A percentile compares a stretch with the other conserved stretches of the same genome.
These are phyloP conservation scores for Iodosphaeria phyllophila DNA, from an alignment of 2,329 filamentous ascomycete genomes.

Conservation along the genomic window DNA sequence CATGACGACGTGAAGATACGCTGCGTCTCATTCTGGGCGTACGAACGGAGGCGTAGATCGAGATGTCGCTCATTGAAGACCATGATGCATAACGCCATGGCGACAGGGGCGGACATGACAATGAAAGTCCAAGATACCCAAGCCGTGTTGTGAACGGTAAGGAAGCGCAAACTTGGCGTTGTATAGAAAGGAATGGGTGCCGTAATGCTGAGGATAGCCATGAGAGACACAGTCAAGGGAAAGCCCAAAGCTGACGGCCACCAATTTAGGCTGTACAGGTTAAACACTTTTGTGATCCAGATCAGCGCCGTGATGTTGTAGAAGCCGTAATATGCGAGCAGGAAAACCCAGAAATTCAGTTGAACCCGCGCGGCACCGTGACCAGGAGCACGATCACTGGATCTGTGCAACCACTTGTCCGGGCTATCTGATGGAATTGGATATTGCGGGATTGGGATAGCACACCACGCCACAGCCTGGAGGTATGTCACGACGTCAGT, in stretches of 20 bases:
- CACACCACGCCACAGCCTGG: constrained; percentile 44
- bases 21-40: constrained; percentile 45
- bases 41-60: constrained; percentile 34
- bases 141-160: constrained; percentile 43
- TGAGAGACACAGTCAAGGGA: constrained; percentile 40
- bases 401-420: too few relatives aligned
- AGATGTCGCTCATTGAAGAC: constrained; percentile 45
- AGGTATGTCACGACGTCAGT: neutral
- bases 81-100: constrained; percentile 44
- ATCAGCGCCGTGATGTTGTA: constrained; percentile 49
- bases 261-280: constrained; percentile 54
- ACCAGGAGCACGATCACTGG: constrained; percentile 34
- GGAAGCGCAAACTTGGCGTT: constrained; percentile 28
- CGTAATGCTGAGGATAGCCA: constrained; percentile 39
- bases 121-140: constrained; percentile 55
- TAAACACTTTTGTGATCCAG: constrained; percentile 57
- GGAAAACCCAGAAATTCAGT: constrained; percentile 55
- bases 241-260: constrained; percentile 48
- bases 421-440: constrained; percentile 26
- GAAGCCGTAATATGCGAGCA: constrained; percentile 50
- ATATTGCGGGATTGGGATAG: constrained; percentile 46
- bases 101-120: constrained; percentile 51
- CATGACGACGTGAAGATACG: constrained; percentile 47
- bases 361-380: constrained; percentile 44
- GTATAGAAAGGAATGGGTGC: constrained; percentile 42